phyloP scores from a whole-genome alignment of 208 protist genomes.

The Crithidia sp. region DNA sequence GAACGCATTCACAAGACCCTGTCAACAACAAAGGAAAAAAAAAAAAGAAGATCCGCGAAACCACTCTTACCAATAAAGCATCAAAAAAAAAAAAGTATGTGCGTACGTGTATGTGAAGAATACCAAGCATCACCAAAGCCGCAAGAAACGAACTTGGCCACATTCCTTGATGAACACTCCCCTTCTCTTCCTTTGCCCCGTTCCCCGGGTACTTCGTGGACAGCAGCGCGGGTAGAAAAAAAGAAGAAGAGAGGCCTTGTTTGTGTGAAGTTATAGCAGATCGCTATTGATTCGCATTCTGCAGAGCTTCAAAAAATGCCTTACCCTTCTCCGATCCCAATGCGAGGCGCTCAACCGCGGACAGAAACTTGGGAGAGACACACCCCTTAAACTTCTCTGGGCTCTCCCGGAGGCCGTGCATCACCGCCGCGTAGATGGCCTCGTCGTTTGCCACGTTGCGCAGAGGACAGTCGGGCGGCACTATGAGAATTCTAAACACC shows the following conservation, averaged over 20 bases:
- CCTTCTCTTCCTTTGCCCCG: too few relatives aligned
- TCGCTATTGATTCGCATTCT: not conserved
- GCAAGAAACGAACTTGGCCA: too few relatives aligned
- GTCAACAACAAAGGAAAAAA: not conserved
- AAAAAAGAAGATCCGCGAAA: not conserved
- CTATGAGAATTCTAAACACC: slow-evolving; percentile 30
- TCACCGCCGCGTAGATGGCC: slow-evolving; percentile 37
- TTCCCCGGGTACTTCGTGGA: too few relatives aligned
- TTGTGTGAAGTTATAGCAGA: not conserved
- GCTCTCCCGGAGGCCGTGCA: slow-evolving; percentile 4
- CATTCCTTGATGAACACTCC: too few relatives aligned
- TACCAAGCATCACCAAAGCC: not conserved
- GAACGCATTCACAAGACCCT: too few relatives aligned
- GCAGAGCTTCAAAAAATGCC: not conserved
- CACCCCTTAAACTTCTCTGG: slow-evolving; percentile 32
- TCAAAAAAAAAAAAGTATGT: not conserved
- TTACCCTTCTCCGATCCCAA: too few relatives aligned
- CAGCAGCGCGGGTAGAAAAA: not conserved
- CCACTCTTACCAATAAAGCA: not conserved
- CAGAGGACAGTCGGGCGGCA: slow-evolving; percentile 34
- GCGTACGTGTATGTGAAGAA: not conserved
- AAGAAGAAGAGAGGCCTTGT: not conserved
- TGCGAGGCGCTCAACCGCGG: too few relatives aligned
- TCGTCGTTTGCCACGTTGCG: slow-evolving; percentile 56
- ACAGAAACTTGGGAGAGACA: slow-evolving; percentile 24